phyloP scores from a whole-genome alignment of 2,329 filamentous ascomycete species.

The Ceratocystis huliohia region DNA sequence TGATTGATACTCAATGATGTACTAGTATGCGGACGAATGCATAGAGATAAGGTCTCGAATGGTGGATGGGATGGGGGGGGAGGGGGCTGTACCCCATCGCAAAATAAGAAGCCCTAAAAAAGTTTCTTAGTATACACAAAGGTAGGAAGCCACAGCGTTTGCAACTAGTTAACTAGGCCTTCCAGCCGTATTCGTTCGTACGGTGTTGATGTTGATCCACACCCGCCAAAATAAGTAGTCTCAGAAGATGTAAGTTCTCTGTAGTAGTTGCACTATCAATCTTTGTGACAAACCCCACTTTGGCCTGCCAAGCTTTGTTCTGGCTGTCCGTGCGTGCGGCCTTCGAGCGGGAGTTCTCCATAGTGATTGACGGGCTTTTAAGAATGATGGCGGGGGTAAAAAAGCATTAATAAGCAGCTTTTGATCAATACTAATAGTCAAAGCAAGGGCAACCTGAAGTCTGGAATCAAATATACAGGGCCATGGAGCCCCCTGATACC shows the following conservation, averaged over 20 bases:
- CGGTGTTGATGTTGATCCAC: background rate
- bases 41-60: too few relatives aligned
- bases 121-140: background rate
- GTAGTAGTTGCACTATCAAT: background rate
- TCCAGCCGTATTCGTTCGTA: background rate
- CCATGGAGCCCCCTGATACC: too few relatives aligned
- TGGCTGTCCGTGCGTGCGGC: background rate
- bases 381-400: background rate
- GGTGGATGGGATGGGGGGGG: too few relatives aligned
- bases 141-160: background rate
- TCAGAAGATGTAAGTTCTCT: background rate
- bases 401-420: background rate
- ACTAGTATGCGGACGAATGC: too few relatives aligned
- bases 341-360: background rate
- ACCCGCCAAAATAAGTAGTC: background rate
- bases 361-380: background rate
- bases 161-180: background rate
- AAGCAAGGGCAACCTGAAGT: too few relatives aligned
- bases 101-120: too few relatives aligned
- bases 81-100: too few relatives aligned
- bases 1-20: background rate
- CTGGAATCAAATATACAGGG: too few relatives aligned
- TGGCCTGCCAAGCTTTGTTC: conserved; percentile 2
- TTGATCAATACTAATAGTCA: too few relatives aligned
- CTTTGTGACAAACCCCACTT: conserved; percentile 1